Evolutionary conservation across 352 stramenopile species (phyloP).

Genomic region (Pythium myriotylum): DNA sequence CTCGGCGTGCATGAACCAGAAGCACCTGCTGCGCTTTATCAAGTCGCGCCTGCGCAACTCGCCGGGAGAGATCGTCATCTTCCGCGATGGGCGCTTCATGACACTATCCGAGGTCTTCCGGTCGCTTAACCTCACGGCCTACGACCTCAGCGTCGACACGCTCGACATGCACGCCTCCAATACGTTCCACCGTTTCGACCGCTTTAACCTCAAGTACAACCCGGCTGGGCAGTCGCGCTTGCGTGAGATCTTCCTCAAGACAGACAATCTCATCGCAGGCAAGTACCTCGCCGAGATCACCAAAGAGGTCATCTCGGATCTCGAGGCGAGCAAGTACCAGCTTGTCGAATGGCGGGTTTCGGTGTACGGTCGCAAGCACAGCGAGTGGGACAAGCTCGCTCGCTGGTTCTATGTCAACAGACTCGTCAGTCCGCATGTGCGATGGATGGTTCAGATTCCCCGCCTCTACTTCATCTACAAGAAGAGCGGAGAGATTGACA

Average conservation of each 20-base stretch:
- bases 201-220: slow-evolving; percentile 99
- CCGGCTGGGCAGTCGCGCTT: slow-evolving; percentile 93
- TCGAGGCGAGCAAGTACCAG: slow-evolving; percentile 93
- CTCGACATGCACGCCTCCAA: slow-evolving; percentile 99
- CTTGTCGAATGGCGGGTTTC: slow-evolving; percentile 95
- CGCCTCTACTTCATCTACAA: slow-evolving; percentile 98
- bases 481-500: slow-evolving; percentile 87
- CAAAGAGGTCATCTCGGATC: slow-evolving; percentile 91
- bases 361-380: slow-evolving; percentile 92
- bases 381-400: slow-evolving; percentile 97
- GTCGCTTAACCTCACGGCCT: slow-evolving; percentile 94
- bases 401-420: slow-evolving; percentile 96
- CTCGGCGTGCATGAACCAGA: slow-evolving; percentile 96
- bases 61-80: slow-evolving; percentile 94
- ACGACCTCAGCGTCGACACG: slow-evolving; percentile 98
- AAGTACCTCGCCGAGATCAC: slow-evolving; percentile 96
- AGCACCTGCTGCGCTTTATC: slow-evolving; percentile 94
- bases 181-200: slow-evolving; percentile 99
- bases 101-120: slow-evolving; percentile 96
- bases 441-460: slow-evolving; percentile 98
- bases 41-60: slow-evolving; percentile 79
- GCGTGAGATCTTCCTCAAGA: slow-evolving; percentile 99
- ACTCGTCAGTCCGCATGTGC: slow-evolving; percentile 92
- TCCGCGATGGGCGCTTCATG: slow-evolving; percentile 94
- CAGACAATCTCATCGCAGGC: slow-evolving; percentile 96